Conservation (phyloP, 75 land plant species). For the Cryptomeria japonica region DNA sequence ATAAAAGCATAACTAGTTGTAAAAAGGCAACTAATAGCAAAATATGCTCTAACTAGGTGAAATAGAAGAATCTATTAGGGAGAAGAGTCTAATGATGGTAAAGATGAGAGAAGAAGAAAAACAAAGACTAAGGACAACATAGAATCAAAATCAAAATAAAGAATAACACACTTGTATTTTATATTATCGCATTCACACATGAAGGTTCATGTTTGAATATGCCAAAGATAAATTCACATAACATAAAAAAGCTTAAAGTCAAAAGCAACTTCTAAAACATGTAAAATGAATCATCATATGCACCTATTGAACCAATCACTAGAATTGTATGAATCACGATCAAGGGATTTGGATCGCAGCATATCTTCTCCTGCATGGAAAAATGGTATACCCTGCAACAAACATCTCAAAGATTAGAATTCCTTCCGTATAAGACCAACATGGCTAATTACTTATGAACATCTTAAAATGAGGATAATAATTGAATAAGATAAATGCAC, state of each 20-base stretch:
- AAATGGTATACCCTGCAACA: slow-evolving; percentile 85
- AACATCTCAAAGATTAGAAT: neutral
- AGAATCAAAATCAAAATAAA: neutral
- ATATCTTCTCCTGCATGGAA: slow-evolving; percentile 97
- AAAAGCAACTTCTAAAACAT: neutral
- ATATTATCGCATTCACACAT: neutral
- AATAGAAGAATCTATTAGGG: no score
- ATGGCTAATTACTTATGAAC: neutral
- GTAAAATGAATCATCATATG: neutral
- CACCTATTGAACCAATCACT: slow-evolving; percentile 99
- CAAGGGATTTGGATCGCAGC: slow-evolving; percentile 94
- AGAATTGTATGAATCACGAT: slow-evolving; percentile 98
- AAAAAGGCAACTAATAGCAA: no score
- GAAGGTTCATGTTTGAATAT: neutral
- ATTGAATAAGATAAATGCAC: neutral
- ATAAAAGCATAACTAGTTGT: no score
- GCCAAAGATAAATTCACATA: neutral
- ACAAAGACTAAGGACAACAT: neutral
- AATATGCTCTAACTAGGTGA: no score
- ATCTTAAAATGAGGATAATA: neutral
- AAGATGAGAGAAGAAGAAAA: neutral
- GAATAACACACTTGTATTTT: neutral
- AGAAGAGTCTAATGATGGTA: neutral
- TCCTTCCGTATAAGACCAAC: neutral
- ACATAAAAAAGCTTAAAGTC: neutral